Base-by-base conservation (phyloP, 2,329 filamentous ascomycete genomes). In the Grosmannia penicillata region DNA sequence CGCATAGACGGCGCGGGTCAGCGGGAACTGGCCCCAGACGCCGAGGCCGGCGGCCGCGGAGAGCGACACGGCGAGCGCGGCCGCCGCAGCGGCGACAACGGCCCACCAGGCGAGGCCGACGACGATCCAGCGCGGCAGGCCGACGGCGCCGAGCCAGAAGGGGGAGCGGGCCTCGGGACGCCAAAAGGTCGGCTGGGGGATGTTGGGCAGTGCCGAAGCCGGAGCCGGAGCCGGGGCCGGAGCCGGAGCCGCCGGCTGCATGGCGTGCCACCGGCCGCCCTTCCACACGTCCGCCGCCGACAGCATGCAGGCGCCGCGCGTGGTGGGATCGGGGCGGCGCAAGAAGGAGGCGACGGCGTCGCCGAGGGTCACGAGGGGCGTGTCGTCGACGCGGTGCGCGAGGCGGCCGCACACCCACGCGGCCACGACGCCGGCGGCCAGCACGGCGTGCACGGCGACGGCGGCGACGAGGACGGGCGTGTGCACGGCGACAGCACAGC, bases 281-380 rank as follows among this genome's bases (percentile, higher is more conserved):
- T 57, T 47, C 28, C 51, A 50, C 19, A 68, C 55, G 40, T 71
- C 67, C 14, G 48, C 39, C 44, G 69, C 69, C 39, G 59, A 60
- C 34, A 71, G 49, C 13, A 71, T 56, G 41, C 63, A 49, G 6
- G 56, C 54, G 15, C 56, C 58, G 22, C 53, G 54, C 0, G 66
- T 69, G 2, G 55, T 57, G 1, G 51, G 49, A 46, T 71, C 67
- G 0, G 65, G 60, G 2, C 58, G 54, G 11, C 53, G 51, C 33
- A 71, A 58, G 40, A 71, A 70, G 2, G 66, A 70, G 6, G 58
- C 48, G n/a, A 71, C 53, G 22, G 63, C 63, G 43, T 71, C 68
- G 24, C 67, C 67, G 4, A 70, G 54, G 1, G 66, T 70, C 14
- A 63, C 59, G 5, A 71, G 57, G 1, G 65, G 66, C 14, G 53